Base-by-base conservation (phyloP, 305 asterid genomes). In the Ruellia speciosa region DNA sequence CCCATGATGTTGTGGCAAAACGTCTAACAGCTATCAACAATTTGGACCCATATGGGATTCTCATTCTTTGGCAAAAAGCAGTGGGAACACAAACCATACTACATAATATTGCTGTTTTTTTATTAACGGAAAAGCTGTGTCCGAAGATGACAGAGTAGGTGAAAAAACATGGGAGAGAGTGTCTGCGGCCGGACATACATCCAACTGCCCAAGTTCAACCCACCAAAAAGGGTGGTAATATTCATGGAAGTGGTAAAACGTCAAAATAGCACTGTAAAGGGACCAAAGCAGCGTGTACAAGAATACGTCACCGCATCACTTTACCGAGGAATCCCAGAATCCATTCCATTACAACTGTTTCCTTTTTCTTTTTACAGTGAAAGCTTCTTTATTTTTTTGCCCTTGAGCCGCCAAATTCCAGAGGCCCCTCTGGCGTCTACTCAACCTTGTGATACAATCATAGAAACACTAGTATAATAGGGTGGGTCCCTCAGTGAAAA, bases 341-440 rank as follows among this genome's bases (percentile, higher is more conserved):
- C 12, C 31, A 52, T 58, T 69, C 75, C 77, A 52, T 58, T 69
- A 73, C 77, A 54, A 59, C 51, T 14, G 45, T 43, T 56, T 52
- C 52, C 12, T 37, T 37, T 37, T 37, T 7, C 9, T 37, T 37
- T 6, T 37, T 37, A 37, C 41, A 37, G 41, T 10, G 41, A 2
- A 7, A 2, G 31, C 31, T 24, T 24, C 31, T 37, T 37, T 37
- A 6, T 37, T 37, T 61, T 64, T 66, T 49, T 18, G 17, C 8
- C 63, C 45, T 63, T 45, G 39, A 48, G 77, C 75, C 61, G 77
- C 69, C 76, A 69, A 67, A 63, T 75, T 67, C 68, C 72, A 62
- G 58, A 43, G 56, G 60, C 28, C 17, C 46, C 7, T 34, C 46
- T 20, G 49, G 13, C 46, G 5, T 34, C 46, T 20, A 49, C 61